phyloP scores from a whole-genome alignment of 352 stramenopile species.

The Phytophthora pseudosyringae region DNA sequence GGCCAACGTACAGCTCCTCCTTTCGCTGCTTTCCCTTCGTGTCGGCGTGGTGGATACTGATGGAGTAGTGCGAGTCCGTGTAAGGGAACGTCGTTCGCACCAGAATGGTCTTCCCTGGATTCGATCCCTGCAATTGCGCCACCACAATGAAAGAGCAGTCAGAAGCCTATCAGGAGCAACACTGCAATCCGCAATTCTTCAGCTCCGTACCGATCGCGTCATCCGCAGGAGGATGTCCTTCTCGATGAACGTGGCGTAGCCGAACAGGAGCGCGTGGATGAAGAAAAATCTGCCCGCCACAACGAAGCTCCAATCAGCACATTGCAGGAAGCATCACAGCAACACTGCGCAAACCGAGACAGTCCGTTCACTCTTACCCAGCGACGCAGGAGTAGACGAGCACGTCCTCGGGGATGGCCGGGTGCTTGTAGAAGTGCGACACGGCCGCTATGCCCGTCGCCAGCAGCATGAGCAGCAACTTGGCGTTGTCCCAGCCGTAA shows the following conservation, averaged over 20 bases:
- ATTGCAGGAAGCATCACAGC: not conserved
- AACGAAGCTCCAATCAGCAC: not conserved
- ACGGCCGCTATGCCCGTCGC: slow-evolving; percentile 61
- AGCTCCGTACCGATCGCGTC: slow-evolving; percentile 57
- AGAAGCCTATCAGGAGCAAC: slow-evolving; percentile 1
- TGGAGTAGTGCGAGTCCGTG: slow-evolving; percentile 75
- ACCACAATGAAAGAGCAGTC: slow-evolving; percentile 1
- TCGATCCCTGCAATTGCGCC: slow-evolving; percentile 37
- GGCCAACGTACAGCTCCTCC: slow-evolving; percentile 80
- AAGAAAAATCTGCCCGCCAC: slow-evolving; percentile 73
- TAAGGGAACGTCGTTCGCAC: slow-evolving; percentile 77
- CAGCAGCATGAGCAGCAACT: slow-evolving; percentile 81
- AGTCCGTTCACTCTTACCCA: slow-evolving; percentile 43
- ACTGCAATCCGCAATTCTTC: not conserved
- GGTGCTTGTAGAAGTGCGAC: slow-evolving; percentile 77
- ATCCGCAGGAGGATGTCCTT: slow-evolving; percentile 81
- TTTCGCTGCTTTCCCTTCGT: slow-evolving; percentile 52
- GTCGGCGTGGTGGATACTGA: slow-evolving; percentile 59
- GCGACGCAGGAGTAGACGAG: slow-evolving; percentile 76
- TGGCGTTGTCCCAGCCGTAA: slow-evolving; percentile 87
- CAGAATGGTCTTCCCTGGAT: slow-evolving; percentile 45
- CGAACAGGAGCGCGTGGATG: slow-evolving; percentile 76
- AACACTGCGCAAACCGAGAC: not conserved
- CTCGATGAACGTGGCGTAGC: slow-evolving; percentile 76
- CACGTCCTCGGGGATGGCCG: slow-evolving; percentile 63